Percentiles rank a stretch among this genome's conserved stretches.
Evolutionary conservation across 768 basidiomycete species (phyloP).

Genomic region (Lentinula aciculospora): DNA sequence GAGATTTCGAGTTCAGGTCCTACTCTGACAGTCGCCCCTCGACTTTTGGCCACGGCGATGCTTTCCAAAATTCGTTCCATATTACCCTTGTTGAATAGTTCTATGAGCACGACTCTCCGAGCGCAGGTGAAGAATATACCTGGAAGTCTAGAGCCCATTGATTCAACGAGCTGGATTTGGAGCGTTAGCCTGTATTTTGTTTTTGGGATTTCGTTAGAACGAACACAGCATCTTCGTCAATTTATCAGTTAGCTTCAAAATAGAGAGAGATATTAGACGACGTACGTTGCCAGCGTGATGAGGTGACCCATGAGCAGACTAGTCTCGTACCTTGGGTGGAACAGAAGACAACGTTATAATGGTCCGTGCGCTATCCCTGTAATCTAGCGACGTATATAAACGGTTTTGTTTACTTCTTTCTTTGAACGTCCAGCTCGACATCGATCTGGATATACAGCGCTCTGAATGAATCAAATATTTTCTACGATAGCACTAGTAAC

Average conservation of each 20-base stretch:
- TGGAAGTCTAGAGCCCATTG: slow-evolving; percentile 98
- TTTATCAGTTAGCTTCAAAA: slow-evolving; percentile 18
- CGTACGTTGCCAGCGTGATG: slow-evolving; percentile 86
- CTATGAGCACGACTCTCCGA: background rate
- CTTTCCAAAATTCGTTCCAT: slow-evolving; percentile 85
- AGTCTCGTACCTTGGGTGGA: background rate
- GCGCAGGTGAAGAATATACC: slow-evolving; percentile 31
- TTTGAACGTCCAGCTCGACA: no score
- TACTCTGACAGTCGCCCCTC: slow-evolving; percentile 87
- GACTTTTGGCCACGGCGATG: slow-evolving; percentile 81
- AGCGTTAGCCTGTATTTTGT: slow-evolving; percentile 4
- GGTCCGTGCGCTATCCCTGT: background rate
- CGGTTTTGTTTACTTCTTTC: no score
- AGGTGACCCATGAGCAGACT: slow-evolving; percentile 63
- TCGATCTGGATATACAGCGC: no score
- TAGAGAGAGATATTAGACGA: slow-evolving; percentile 5
- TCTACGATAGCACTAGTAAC: no score
- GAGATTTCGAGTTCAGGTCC: slow-evolving; percentile 97
- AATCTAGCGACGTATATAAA: no score
- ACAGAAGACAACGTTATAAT: background rate
- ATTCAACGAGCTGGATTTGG: slow-evolving; percentile 69
- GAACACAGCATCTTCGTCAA: slow-evolving; percentile 24
- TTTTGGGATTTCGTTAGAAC: background rate
- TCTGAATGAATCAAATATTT: no score
- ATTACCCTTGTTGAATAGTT: slow-evolving; percentile 62